A percentile compares a stretch with the other conserved stretches of the same genome.
Evolutionary conservation across 108 stramenopile genomes (phyloP).

Genomic region (Cafeteria roenbergensis): DNA sequence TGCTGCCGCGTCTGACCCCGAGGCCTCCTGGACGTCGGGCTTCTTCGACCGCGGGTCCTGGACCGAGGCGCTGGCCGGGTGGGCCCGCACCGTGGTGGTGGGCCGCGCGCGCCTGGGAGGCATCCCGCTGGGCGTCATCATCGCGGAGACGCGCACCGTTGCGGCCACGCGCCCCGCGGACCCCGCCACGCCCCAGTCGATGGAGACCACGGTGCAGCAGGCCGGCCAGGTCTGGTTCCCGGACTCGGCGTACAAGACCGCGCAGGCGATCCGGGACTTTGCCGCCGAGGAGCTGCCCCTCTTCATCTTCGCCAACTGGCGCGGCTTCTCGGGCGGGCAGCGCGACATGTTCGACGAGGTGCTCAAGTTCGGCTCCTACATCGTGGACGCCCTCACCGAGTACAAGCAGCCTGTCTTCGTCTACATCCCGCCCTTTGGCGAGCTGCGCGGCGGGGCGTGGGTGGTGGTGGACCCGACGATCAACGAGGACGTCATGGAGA

Average conservation of each 20-base stretch:
- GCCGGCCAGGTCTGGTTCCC: slow-evolving; percentile 99
- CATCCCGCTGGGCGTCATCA: slow-evolving; percentile 90
- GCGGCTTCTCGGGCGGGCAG: slow-evolving; percentile 96
- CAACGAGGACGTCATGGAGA: slow-evolving; percentile 90
- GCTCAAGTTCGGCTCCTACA: slow-evolving; percentile 90
- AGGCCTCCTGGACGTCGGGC: slow-evolving; percentile 76
- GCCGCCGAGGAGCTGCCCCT: slow-evolving; percentile 87
- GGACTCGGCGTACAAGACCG: slow-evolving; percentile 97
- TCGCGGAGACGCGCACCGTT: slow-evolving; percentile 82
- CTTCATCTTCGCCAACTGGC: slow-evolving; percentile 97
- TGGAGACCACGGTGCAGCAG: slow-evolving; percentile 73
- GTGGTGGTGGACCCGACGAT: slow-evolving; percentile 98
- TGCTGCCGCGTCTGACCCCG: slow-evolving; percentile 11
- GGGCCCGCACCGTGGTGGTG: slow-evolving; percentile 93
- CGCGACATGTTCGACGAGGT: slow-evolving; percentile 99
- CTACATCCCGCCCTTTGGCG: slow-evolving; percentile 93
- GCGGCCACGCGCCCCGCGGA: slow-evolving; percentile 88
- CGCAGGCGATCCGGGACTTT: slow-evolving; percentile 95
- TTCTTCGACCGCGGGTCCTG: slow-evolving; percentile 91
- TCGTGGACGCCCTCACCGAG: slow-evolving; percentile 92
- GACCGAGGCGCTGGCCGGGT: slow-evolving; percentile 81
- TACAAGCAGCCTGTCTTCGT: slow-evolving; percentile 96
- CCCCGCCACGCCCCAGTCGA: slow-evolving; percentile 82
- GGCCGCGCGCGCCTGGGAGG: slow-evolving; percentile 92
- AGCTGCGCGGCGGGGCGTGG: slow-evolving; percentile 98